phyloP scores from a whole-genome alignment of 495 filamentous ascomycete species.

The Penicillium pancosmium region DNA sequence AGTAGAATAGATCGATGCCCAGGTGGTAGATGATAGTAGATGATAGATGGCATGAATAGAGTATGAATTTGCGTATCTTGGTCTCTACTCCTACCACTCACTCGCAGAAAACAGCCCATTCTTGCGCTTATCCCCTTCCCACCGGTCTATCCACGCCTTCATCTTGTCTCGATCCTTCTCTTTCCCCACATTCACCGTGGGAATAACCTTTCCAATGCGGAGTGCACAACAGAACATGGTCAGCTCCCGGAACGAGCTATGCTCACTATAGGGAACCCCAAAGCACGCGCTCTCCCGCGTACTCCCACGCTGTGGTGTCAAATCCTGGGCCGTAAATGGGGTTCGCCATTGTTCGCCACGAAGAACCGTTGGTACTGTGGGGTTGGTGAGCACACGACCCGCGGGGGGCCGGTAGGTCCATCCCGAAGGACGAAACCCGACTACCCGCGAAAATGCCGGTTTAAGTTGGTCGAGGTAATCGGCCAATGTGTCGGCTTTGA shows the following conservation, averaged over 20 bases:
- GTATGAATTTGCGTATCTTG: not conserved
- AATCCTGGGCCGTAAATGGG: constrained; percentile 62
- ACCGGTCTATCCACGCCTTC: constrained; percentile 89
- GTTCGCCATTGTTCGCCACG: constrained; percentile 73
- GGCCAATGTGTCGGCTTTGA: constrained; percentile 80
- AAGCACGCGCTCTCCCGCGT: constrained; percentile 77
- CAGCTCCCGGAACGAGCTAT: constrained; percentile 90
- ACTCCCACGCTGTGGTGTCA: constrained; percentile 79
- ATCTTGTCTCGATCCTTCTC: constrained; percentile 73
- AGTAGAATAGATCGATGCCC: too few relatives aligned
- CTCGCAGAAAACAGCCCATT: constrained; percentile 63
- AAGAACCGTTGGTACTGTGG: constrained; percentile 68
- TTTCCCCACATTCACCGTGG: constrained; percentile 89
- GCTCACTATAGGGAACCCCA: constrained; percentile 93
- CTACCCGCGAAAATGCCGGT: constrained; percentile 77
- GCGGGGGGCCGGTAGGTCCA: constrained; percentile 85
- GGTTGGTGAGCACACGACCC: constrained; percentile 62
- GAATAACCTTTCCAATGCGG: constrained; percentile 84
- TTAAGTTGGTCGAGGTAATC: constrained; percentile 82
- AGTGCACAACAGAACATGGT: constrained; percentile 90
- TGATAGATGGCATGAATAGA: not conserved
- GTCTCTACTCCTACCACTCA: constrained; percentile 29
- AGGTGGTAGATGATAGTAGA: too few relatives aligned
- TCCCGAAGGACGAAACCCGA: constrained; percentile 90
- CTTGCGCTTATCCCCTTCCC: constrained; percentile 82